These are phyloP conservation scores for Daedaleopsis nitida DNA, from an alignment of 768 basidiomycete species.

Conservation along the genomic window DNA sequence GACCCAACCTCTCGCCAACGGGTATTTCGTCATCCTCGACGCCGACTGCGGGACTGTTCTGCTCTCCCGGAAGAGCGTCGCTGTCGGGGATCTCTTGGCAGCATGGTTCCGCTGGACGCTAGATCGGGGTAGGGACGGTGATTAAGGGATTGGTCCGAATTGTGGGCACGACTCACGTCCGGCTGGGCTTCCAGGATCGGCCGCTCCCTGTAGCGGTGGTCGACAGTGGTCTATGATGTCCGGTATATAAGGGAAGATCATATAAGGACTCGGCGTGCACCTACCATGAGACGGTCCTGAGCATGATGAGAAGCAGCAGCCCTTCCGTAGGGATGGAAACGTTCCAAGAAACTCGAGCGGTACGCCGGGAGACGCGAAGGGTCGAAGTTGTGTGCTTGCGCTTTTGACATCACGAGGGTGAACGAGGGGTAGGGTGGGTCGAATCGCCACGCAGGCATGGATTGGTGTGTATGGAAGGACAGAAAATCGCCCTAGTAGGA, in stretches of 20 bases:
- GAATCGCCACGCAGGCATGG: slow-evolving; percentile 3
- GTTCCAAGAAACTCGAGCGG: slow-evolving; percentile 6
- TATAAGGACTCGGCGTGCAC: background rate
- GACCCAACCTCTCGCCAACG: background rate
- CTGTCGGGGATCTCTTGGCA: background rate
- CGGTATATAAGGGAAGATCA: background rate
- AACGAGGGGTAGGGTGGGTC: slow-evolving; percentile 14
- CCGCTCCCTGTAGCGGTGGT: slow-evolving; percentile 4
- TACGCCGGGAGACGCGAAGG: slow-evolving; percentile 10
- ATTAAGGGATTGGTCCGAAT: background rate
- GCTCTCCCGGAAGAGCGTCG: background rate
- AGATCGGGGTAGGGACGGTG: background rate
- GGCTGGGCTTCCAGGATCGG: slow-evolving; percentile 6
- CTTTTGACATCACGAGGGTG: background rate
- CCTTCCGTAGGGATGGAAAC: slow-evolving; percentile 14
- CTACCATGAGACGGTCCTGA: slow-evolving; percentile 9
- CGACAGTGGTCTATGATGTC: slow-evolving; percentile 6
- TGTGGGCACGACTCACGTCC: background rate
- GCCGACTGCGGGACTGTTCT: background rate
- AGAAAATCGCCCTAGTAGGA: background rate
- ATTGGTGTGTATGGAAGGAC: slow-evolving; percentile 1
- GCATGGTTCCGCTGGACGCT: background rate
- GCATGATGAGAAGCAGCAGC: background rate
- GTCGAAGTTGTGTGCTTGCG: background rate
- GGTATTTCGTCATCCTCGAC: background rate